These are phyloP conservation scores for Epichloe gansuensis DNA, from an alignment of 2,329 filamentous ascomycete genomes.

Conservation along the genomic window DNA sequence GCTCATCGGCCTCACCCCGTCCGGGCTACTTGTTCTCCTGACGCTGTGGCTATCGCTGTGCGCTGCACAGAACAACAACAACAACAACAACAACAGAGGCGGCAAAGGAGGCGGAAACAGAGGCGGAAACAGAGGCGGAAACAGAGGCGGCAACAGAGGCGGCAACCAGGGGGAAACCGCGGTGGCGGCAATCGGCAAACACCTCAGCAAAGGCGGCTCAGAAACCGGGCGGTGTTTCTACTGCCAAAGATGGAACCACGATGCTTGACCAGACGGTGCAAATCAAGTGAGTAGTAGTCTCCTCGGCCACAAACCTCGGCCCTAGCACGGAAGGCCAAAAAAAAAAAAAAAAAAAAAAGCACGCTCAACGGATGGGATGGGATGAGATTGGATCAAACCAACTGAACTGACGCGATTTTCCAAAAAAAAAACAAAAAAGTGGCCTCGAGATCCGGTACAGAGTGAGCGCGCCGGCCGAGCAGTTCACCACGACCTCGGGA, in stretches of 20 bases:
- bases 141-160: not conserved
- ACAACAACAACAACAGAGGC: too few relatives aligned
- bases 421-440: conserved; percentile 15
- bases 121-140: accelerated
- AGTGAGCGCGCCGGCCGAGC: conserved; percentile 39
- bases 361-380: too few relatives aligned
- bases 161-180: not conserved
- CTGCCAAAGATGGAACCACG: conserved; percentile 40
- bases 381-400: too few relatives aligned
- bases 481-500: conserved; percentile 37
- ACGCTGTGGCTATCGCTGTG: not conserved
- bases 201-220: conserved; percentile 16
- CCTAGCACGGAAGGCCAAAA: too few relatives aligned
- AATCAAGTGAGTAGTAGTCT: conserved; percentile 42
- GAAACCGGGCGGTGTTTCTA: conserved; percentile 23
- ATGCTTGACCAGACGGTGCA: conserved; percentile 42
- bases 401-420: not conserved
- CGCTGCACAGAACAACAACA: not conserved
- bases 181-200: conserved; percentile 8
- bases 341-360: too few relatives aligned
- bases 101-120: accelerated
- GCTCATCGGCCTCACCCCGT: not conserved
- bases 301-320: too few relatives aligned
- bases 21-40: not conserved
- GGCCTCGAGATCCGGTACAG: conserved; percentile 43